phyloP scores from a whole-genome alignment of 495 filamentous ascomycete species.

The Aspergillus hancockii region DNA sequence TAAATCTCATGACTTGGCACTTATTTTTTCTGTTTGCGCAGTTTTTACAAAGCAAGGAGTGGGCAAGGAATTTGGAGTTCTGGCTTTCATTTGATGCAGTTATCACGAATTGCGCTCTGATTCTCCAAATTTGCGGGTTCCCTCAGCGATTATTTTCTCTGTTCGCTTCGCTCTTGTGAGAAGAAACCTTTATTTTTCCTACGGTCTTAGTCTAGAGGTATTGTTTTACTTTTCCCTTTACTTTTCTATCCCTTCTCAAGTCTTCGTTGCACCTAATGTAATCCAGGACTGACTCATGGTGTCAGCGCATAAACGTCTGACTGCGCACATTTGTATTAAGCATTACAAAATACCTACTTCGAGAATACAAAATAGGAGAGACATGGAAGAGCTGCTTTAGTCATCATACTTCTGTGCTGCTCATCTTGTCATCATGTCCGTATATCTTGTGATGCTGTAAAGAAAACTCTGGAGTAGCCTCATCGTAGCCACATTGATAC shows the following conservation, averaged over 20 bases:
- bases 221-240: constrained; percentile 2
- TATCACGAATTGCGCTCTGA: constrained; percentile 7
- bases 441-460: background rate
- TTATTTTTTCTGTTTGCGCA: constrained; percentile 22
- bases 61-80: constrained; percentile 33
- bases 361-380: background rate
- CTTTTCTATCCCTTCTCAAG: constrained; percentile 4
- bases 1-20: constrained; percentile 12
- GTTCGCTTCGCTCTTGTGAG: background rate
- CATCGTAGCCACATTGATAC: background rate
- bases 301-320: background rate
- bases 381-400: background rate
- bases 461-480: background rate
- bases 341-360: background rate
- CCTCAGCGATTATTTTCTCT: background rate
- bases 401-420: background rate
- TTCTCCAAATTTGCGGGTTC: background rate
- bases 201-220: constrained; percentile 1
- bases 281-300: background rate
- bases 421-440: background rate
- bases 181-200: constrained; percentile 10
- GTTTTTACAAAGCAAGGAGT: constrained; percentile 40
- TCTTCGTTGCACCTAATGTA: constrained; percentile 8
- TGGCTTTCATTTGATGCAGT: constrained; percentile 10
- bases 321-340: background rate